Evolutionary conservation across 352 stramenopile genomes (phyloP).

Genomic region (Saprolegnia diclina): DNA sequence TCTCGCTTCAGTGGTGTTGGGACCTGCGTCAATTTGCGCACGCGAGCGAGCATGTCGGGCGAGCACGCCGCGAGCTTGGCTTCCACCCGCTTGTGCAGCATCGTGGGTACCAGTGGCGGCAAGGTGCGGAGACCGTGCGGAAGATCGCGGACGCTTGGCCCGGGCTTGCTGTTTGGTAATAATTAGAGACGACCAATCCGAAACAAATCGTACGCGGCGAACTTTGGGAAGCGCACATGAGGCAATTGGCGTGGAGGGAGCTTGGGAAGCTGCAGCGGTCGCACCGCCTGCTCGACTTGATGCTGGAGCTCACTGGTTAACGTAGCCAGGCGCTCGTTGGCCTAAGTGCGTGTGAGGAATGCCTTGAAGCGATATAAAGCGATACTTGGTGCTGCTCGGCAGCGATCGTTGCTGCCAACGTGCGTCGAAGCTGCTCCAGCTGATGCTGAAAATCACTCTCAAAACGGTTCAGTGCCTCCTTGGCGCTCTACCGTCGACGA

Average conservation of each 20-base stretch:
- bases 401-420: neutral
- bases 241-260: neutral
- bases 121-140: neutral
- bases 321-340: neutral
- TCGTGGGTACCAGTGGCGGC: neutral
- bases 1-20: neutral
- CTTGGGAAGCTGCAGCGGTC: neutral
- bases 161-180: neutral
- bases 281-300: neutral
- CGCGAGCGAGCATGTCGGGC: constrained; percentile 13
- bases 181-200: neutral
- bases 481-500: neutral
- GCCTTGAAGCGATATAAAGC: neutral
- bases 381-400: neutral
- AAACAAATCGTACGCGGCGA: no score
- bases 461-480: neutral
- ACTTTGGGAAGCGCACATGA: no score
- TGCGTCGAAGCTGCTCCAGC: neutral
- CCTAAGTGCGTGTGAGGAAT: neutral
- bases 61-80: neutral
- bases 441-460: constrained; percentile 5
- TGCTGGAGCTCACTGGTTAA: neutral
- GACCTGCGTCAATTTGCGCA: neutral
- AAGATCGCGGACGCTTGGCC: neutral
- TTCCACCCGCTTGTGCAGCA: neutral